Evolutionary conservation across 2,329 filamentous ascomycete species (phyloP), one percentile per base, ranked within the genome.

Genomic region (Pseudogymnoascus sp.): DNA sequence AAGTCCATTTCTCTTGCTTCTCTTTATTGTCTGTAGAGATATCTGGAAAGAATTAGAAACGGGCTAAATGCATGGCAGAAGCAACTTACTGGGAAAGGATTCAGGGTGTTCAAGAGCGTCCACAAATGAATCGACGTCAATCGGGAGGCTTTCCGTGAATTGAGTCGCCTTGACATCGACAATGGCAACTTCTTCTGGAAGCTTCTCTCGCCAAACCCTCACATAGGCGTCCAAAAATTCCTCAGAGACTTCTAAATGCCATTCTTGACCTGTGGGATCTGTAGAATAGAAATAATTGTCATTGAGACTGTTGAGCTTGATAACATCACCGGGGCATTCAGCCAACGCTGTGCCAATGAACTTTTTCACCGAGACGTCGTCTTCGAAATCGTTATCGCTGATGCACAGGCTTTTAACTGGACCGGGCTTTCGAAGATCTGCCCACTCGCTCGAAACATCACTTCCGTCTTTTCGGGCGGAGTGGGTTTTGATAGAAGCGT

Each of bases 1-100:
- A 61, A 35, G 69, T 72, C 61, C 71, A 69, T 19, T 52, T 58
- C 4, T 65, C 43, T 65, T 69, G 68, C 66, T 69, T 72, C 1
- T 64, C n/a, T 37, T 68, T 64, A 60, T 69, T 63, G 1, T 66
- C 61, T 31, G 65, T 64, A 21, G 64, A 41, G 3, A 49, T 60
- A 64, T 71, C 70, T 71, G 38, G 14, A 31, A 58, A 19, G 7
- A 43, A 38, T 63, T 61, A 59, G 60, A 33, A 26, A 19, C 19
- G 5, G 5, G 5, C 29, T 19, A 7, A 7, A 14, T 21, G 16
- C 3, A 33, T 55, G 29, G 8, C n/a, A 55, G 12, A 55, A 2
- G 21, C 6, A 35, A n/a, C 61, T 63, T 68, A 70, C 70, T 66
- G 64, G 68, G 69, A 58, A 65, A 39, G 14, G 64, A 64, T 4